Percentiles rank a stretch among this genome's conserved stretches.
phyloP scores from a whole-genome alignment of 2,329 filamentous ascomycete species.

The Leptographium wingfieldii region DNA sequence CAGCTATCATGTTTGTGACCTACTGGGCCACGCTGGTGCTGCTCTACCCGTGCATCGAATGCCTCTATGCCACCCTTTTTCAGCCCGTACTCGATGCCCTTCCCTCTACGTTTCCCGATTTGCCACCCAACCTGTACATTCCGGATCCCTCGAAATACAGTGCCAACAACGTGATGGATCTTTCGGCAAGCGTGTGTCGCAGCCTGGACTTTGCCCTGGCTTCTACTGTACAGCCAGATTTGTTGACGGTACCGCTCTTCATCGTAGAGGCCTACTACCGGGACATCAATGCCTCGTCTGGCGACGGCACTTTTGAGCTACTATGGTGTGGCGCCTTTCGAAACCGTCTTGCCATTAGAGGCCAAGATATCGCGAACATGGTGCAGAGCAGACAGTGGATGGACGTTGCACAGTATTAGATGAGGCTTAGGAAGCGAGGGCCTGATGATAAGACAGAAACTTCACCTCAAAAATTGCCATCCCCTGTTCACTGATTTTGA shows the following conservation, averaged over 20 bases:
- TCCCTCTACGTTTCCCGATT: conserved; percentile 24
- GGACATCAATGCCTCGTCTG: conserved; percentile 23
- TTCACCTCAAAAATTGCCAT: not conserved
- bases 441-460: not conserved
- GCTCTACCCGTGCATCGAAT: conserved; percentile 35
- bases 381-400: conserved; percentile 27
- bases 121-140: conserved; percentile 20
- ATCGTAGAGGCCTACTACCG: conserved; percentile 30
- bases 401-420: conserved; percentile 16
- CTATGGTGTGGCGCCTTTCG: conserved; percentile 36
- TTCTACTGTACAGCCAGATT: conserved; percentile 32
- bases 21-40: conserved; percentile 41
- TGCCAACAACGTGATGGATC: conserved; percentile 25
- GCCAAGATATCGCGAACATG: conserved; percentile 26
- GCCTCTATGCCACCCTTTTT: conserved; percentile 30
- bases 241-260: conserved; percentile 29
- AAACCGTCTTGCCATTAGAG: conserved; percentile 24
- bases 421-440: not conserved
- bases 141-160: conserved; percentile 23
- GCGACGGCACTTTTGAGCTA: conserved; percentile 31
- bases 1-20: conserved; percentile 35
- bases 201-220: conserved; percentile 34
- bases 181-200: conserved; percentile 37
- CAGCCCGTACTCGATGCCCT: conserved; percentile 30
- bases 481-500: not conserved